These are phyloP conservation scores for Trichoderma brevicompactum DNA, from an alignment of 2,329 filamentous ascomycete species.

Conservation along the genomic window DNA sequence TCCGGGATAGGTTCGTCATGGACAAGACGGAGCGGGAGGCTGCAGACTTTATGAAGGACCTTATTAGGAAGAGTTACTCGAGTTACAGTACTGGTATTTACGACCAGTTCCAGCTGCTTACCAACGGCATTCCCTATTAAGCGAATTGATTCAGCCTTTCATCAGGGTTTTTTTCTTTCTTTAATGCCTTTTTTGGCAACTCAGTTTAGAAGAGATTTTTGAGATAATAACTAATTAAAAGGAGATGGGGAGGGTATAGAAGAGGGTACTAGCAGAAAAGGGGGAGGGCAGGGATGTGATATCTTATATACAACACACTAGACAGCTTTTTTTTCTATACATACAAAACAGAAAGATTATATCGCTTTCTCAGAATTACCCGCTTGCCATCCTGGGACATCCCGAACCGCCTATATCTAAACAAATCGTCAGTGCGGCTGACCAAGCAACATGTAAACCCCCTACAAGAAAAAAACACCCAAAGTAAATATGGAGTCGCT, in stretches of 20 bases:
- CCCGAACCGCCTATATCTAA: background rate
- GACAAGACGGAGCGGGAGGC: conserved; percentile 92
- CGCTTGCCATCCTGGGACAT: background rate
- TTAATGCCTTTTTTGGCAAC: background rate
- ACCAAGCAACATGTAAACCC: background rate
- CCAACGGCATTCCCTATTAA: conserved; percentile 95
- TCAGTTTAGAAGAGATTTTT: background rate
- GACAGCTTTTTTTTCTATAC: conserved; percentile 8
- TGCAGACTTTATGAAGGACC: conserved; percentile 87
- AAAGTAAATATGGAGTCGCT: background rate
- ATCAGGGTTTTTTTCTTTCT: background rate
- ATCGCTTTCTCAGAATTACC: background rate
- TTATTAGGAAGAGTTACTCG: conserved; percentile 87
- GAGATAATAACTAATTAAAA: background rate
- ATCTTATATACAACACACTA: background rate
- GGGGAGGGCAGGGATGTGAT: background rate
- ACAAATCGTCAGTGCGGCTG: background rate
- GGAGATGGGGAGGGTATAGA: background rate
- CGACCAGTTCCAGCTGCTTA: conserved; percentile 96
- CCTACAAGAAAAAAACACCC: background rate
- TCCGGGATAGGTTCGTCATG: conserved; percentile 88
- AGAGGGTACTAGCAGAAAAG: background rate
- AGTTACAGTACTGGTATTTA: conserved; percentile 94
- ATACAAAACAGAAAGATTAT: background rate
- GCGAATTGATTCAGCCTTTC: background rate